phyloP scores from a whole-genome alignment of 805 yeast species.

The Sungouiozyma intestinalis region DNA sequence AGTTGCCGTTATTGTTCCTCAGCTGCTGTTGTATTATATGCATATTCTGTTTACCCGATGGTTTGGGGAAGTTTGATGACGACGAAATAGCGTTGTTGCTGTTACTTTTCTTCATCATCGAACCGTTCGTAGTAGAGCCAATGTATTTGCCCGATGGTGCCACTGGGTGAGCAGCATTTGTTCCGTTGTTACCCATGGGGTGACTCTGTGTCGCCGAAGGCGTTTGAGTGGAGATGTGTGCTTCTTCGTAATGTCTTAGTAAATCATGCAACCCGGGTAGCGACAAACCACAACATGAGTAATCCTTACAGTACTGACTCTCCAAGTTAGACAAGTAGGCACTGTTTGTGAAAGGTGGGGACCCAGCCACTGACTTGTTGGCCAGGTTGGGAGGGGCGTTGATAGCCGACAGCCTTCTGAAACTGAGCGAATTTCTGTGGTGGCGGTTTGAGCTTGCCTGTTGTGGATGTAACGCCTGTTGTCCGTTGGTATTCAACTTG shows the following conservation, averaged over 20 bases:
- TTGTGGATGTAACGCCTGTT: neutral
- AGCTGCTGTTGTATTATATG: conserved; percentile 6
- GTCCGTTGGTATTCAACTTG: neutral
- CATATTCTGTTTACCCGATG: conserved; percentile 1
- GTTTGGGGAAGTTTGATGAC: conserved; percentile 2
- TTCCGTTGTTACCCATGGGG: neutral
- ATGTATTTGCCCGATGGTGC: neutral
- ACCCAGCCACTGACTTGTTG: conserved; percentile 28
- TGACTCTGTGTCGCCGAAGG: conserved; percentile 18
- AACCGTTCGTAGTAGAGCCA: neutral
- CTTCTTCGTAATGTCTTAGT: conserved; percentile 90
- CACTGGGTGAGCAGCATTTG: neutral
- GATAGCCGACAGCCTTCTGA: conserved; percentile 9
- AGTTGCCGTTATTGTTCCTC: neutral
- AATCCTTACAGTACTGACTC: conserved; percentile 93
- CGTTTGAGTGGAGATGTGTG: conserved; percentile 64
- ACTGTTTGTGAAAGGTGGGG: conserved; percentile 50
- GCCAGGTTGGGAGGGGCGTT: conserved; percentile 1
- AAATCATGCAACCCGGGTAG: conserved; percentile 91
- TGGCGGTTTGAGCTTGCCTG: neutral
- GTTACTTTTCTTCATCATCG: neutral
- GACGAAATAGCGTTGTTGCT: conserved; percentile 3
- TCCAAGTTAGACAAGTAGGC: conserved; percentile 86
- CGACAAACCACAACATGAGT: conserved; percentile 88
- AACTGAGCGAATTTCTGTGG: conserved; percentile 5